Base-by-base conservation (phyloP, 2,329 filamentous ascomycete species). In the Colletotrichum nymphaeae region DNA sequence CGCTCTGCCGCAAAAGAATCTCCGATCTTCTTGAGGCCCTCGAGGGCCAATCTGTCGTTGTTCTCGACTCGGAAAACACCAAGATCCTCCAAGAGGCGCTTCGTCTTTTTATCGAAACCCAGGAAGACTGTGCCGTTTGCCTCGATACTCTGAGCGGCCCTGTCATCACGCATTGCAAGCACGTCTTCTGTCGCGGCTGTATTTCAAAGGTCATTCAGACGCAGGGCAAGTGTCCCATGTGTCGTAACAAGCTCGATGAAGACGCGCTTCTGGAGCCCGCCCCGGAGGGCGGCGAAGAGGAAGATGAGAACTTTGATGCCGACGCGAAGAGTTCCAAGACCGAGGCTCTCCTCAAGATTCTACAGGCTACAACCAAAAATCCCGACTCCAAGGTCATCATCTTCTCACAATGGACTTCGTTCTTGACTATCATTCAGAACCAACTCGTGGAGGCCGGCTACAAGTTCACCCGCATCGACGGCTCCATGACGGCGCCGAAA, bases 151-250 rank as follows among this genome's bases (percentile, higher is more conserved):
- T 96, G 3, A 90, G 90, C 30, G 85, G 89, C 4, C 94, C 95
- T 0, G 90, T 97, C 65, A 97, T 98, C 77, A 97, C 95, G 1
- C 90, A 92, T 60, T 98, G 95, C 83, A 94, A 93, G 30, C 95
- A 98, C 80, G 86, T 91, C 1, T 98, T 95, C 81, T 95, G 95
- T 76, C 86, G 86, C 26, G 83, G 85, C 5, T 98, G 95, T 80
- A 95, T 98, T 74, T 86, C 90, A 65, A 89, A 90, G 75, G 93
- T 93, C 63, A 93, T 97, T 72, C 89, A 93, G 68, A 87, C 90
- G 1, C 94, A 97, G 79, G 88, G 92, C 67, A 95, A 93, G 80
- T 98, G 95, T 74, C 95, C 95, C 0, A 92, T 97, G 88, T 97
- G 95, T 78, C 92, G 94, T 24, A 91, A 92, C 6, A 84, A 90